A percentile compares a stretch with the other conserved stretches of the same genome.
Conservation (phyloP, 495 filamentous ascomycete genomes). For the Viridothelium virens region DNA sequence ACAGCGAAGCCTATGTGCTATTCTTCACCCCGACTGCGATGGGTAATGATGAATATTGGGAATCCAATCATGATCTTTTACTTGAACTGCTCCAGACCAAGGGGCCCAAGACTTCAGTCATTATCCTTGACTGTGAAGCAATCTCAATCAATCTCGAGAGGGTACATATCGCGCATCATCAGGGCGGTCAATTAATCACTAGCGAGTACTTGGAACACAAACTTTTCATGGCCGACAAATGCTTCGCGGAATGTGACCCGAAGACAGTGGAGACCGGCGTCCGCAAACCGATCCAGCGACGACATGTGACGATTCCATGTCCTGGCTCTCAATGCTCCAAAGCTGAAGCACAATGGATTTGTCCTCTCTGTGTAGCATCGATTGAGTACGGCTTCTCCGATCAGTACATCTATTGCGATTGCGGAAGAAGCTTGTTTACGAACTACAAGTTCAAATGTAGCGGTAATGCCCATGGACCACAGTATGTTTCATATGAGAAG, state of each 20-base stretch:
- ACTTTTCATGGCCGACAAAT: slow-evolving; percentile 23
- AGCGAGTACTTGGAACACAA: slow-evolving; percentile 25
- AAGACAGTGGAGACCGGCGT: slow-evolving; percentile 16
- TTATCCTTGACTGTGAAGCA: slow-evolving; percentile 29
- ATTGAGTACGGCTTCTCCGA: background rate
- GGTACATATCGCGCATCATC: slow-evolving; percentile 22
- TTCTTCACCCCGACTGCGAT: slow-evolving; percentile 17
- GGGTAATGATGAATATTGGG: slow-evolving; percentile 18
- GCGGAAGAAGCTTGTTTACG: background rate
- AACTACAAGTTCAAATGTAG: background rate
- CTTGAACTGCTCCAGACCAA: slow-evolving; percentile 18
- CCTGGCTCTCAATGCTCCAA: slow-evolving; percentile 25
- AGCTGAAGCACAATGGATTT: background rate
- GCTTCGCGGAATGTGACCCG: slow-evolving; percentile 19
- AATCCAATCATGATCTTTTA: slow-evolving; percentile 22
- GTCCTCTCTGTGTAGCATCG: background rate
- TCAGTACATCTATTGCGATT: background rate
- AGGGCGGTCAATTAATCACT: slow-evolving; percentile 13
- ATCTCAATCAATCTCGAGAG: slow-evolving; percentile 11
- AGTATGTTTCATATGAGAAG: background rate
- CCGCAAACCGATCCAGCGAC: slow-evolving; percentile 23
- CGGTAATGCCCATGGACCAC: background rate
- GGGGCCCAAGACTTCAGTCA: slow-evolving; percentile 12
- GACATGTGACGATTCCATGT: slow-evolving; percentile 31
- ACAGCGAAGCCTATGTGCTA: slow-evolving; percentile 22